Evolutionary conservation across 768 basidiomycete genomes (phyloP).

Genomic region (Psilocybe sp.): DNA sequence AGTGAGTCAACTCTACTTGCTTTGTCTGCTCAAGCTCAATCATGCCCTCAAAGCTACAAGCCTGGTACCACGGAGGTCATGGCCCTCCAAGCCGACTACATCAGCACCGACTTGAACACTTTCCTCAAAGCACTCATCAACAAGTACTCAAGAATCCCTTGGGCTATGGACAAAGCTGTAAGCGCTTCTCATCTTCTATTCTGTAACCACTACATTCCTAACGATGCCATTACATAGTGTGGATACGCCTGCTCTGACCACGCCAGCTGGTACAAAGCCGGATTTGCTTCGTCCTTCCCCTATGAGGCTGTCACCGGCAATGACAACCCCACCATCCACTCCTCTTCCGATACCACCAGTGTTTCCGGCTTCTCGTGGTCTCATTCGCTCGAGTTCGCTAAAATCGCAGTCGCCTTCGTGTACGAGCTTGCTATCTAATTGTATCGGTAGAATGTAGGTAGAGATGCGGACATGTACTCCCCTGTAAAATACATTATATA

Average conservation of each 20-base stretch:
- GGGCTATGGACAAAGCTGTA: conserved; percentile 35
- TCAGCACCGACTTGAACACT: conserved; percentile 37
- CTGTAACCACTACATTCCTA: background rate
- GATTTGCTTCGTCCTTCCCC: conserved; percentile 38
- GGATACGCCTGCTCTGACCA: conserved; percentile 45
- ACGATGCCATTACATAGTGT: conserved; percentile 21
- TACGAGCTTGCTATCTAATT: conserved; percentile 42
- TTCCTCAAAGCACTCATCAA: conserved; percentile 41
- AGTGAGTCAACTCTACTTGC: conserved; percentile 19
- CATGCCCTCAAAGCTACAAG: conserved; percentile 36
- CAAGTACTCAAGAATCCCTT: conserved; percentile 33
- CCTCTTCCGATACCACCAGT: conserved; percentile 41
- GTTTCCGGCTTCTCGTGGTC: conserved; percentile 44
- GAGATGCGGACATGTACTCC: no score
- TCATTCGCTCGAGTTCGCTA: conserved; percentile 59
- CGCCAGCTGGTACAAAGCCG: conserved; percentile 42
- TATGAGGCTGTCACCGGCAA: conserved; percentile 40
- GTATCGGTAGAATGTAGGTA: background rate
- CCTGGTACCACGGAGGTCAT: conserved; percentile 40
- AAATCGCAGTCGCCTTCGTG: conserved; percentile 55
- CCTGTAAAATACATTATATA: no score
- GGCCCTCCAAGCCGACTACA: conserved; percentile 37
- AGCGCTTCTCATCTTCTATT: conserved; percentile 10
- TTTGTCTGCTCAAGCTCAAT: background rate
- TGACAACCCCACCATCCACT: conserved; percentile 44